Evolutionary conservation across 306 rosid genomes (phyloP).

Genomic region (apple (Malus domestica)): ASM211411v1 NC_041792.1:26476907-26477406

Average conservation of each 20-base stretch:
- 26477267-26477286: constrained; percentile 88
- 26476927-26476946: constrained; percentile 91
- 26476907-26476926: constrained; percentile 32
- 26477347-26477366: constrained; percentile 9
- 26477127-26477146: neutral
- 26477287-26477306: constrained; percentile 57
- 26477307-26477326: constrained; percentile 1
- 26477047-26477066: constrained; percentile 64
- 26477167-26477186: constrained; percentile 11
- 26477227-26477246: constrained; percentile 85
- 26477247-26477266: constrained; percentile 93
- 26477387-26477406: constrained; percentile 63
- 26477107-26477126: constrained; percentile 46
- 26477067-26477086: constrained; percentile 53
- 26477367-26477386: constrained; percentile 89
- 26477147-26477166: neutral
- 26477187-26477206: constrained; percentile 64
- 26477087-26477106: constrained; percentile 62
- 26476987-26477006: constrained; percentile 58
- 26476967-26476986: constrained; percentile 93
- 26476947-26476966: constrained; percentile 87
- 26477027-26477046: constrained; percentile 74
- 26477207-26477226: constrained; percentile 73
- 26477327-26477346: neutral
- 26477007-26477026: constrained; percentile 49